Evolutionary conservation across 805 yeast species (phyloP).

Genomic region (Cyberlindnera saturnus): DNA sequence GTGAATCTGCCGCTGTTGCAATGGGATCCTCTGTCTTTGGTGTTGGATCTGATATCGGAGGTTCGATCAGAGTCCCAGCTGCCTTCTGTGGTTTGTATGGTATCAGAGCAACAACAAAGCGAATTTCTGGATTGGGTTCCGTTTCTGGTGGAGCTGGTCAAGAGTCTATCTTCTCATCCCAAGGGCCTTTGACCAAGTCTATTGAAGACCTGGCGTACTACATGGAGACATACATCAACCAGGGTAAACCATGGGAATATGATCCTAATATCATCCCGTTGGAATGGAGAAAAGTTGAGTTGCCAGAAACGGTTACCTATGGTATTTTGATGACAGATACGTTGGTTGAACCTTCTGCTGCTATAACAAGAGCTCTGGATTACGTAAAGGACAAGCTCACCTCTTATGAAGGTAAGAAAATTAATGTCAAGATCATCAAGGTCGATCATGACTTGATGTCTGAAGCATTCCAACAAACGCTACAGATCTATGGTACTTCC

Average conservation of each 20-base stretch:
- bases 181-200: slow-evolving; percentile 63
- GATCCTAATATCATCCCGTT: slow-evolving; percentile 34
- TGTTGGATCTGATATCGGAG: slow-evolving; percentile 68
- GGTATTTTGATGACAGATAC: slow-evolving; percentile 62
- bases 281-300: slow-evolving; percentile 32
- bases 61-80: slow-evolving; percentile 63
- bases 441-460: slow-evolving; percentile 48
- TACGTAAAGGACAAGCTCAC: slow-evolving; percentile 45
- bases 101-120: slow-evolving; percentile 53
- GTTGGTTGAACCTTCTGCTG: slow-evolving; percentile 60
- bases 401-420: slow-evolving; percentile 30
- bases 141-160: slow-evolving; percentile 26
- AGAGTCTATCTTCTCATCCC: slow-evolving; percentile 61
- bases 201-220: slow-evolving; percentile 63
- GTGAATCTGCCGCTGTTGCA: slow-evolving; percentile 60
- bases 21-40: slow-evolving; percentile 56
- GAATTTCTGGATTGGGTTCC: slow-evolving; percentile 28
- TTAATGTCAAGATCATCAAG: slow-evolving; percentile 40
- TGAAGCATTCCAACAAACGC: slow-evolving; percentile 49
- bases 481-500: slow-evolving; percentile 50
- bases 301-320: slow-evolving; percentile 42
- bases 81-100: slow-evolving; percentile 59
- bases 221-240: slow-evolving; percentile 47
- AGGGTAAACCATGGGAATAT: slow-evolving; percentile 58
- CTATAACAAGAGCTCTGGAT: slow-evolving; percentile 50